Evolutionary conservation across 768 basidiomycete species (phyloP).

Genomic region (Boletellus ananas): DNA sequence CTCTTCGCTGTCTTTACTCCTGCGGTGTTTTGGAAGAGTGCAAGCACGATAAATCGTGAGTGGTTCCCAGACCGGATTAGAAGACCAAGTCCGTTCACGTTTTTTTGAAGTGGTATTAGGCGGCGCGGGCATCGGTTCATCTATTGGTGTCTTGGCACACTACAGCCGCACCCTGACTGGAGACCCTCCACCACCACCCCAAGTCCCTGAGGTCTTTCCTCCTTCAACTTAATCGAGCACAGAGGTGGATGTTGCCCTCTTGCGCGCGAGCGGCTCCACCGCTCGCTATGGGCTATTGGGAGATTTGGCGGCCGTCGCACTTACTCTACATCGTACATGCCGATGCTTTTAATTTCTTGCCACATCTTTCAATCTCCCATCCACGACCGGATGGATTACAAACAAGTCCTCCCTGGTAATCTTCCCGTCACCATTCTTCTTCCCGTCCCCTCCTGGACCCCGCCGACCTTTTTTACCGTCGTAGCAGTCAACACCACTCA

Average conservation of each 20-base stretch:
- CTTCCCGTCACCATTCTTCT: conserved; percentile 10
- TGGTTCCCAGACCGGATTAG: conserved; percentile 14
- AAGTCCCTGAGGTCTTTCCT: conserved; percentile 32
- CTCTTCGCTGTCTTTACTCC: conserved; percentile 62
- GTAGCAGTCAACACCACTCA: conserved; percentile 73
- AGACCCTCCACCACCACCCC: conserved; percentile 43
- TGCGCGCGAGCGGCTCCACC: background rate
- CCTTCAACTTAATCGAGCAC: conserved; percentile 8
- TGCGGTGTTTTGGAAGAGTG: conserved; percentile 70
- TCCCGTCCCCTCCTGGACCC: conserved; percentile 25
- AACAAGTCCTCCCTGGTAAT: conserved; percentile 46
- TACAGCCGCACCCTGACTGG: conserved; percentile 51
- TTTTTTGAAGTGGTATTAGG: conserved; percentile 57
- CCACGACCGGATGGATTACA: conserved; percentile 58
- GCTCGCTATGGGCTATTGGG: background rate
- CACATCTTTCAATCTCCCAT: conserved; percentile 61
- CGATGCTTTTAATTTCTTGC: conserved; percentile 28
- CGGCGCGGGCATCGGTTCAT: conserved; percentile 65
- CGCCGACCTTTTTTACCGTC: conserved; percentile 51
- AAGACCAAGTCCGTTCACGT: background rate
- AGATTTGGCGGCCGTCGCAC: background rate
- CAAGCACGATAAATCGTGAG: conserved; percentile 56
- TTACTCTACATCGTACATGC: conserved; percentile 14
- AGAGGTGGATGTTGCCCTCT: background rate
- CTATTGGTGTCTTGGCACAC: conserved; percentile 56